These are phyloP conservation scores for Colletotrichum aenigma DNA, from an alignment of 2,329 filamentous ascomycete genomes.

Conservation along the genomic window DNA sequence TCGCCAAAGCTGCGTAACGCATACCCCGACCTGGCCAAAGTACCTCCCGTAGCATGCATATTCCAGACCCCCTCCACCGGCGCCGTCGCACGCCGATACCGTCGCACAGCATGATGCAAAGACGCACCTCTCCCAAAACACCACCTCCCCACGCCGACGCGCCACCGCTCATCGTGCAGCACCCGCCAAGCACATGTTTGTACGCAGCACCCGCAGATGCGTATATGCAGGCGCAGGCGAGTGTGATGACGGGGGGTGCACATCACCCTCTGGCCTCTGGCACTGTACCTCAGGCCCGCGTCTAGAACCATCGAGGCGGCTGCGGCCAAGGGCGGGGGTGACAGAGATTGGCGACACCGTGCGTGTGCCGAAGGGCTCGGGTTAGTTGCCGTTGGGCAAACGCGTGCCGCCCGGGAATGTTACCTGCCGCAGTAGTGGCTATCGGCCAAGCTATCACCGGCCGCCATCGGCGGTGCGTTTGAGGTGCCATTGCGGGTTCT, in stretches of 20 bases:
- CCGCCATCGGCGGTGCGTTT: neutral
- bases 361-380: neutral
- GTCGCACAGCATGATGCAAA: constrained; percentile 9
- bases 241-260: neutral
- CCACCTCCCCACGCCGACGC: neutral
- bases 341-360: neutral
- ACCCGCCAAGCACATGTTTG: neutral
- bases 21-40: neutral
- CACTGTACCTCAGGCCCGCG: neutral
- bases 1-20: neutral
- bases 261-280: neutral
- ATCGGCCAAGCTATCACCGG: neutral
- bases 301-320: neutral
- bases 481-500: neutral
- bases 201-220: neutral
- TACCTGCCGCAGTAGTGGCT: neutral
- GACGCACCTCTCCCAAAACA: neutral
- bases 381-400: neutral
- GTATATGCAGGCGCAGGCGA: neutral
- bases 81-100: neutral
- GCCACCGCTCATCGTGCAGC: neutral
- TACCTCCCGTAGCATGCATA: neutral
- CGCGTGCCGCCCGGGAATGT: neutral
- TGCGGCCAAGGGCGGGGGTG: neutral
- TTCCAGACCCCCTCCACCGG: neutral